These are phyloP conservation scores for Cardiosporidium cionae DNA, from an alignment of 169 alveolate species.

Conservation along the genomic window DNA sequence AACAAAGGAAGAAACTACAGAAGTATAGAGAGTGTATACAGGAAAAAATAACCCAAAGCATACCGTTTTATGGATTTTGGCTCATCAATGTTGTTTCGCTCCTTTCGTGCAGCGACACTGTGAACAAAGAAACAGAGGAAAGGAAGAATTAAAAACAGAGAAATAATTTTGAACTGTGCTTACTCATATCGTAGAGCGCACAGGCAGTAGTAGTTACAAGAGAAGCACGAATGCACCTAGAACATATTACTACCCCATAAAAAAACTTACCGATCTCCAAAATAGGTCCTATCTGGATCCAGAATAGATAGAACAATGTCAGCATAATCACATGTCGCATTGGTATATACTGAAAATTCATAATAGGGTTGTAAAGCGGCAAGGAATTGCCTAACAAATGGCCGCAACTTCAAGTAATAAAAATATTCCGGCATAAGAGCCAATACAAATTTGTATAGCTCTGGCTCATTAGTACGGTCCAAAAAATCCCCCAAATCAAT, in stretches of 20 bases:
- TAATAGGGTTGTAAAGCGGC: slow-evolving; percentile 69
- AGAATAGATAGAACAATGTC: slow-evolving; percentile 79
- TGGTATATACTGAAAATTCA: slow-evolving; percentile 77
- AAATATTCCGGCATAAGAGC: slow-evolving; percentile 61
- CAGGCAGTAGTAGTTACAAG: no score
- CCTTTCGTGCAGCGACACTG: not conserved
- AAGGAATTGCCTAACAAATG: slow-evolving; percentile 74
- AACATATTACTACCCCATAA: no score
- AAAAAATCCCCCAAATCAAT: slow-evolving; percentile 68
- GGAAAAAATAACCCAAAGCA: no score
- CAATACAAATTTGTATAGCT: slow-evolving; percentile 69
- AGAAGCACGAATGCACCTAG: no score
- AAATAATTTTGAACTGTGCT: no score
- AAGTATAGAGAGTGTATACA: no score
- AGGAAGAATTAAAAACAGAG: no score
- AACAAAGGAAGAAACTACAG: no score
- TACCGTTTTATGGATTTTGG: not conserved
- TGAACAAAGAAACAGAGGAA: no score
- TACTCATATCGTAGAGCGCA: no score
- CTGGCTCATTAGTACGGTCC: slow-evolving; percentile 76
- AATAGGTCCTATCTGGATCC: slow-evolving; percentile 76
- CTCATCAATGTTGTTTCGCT: not conserved
- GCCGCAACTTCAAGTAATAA: slow-evolving; percentile 78
- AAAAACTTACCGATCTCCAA: slow-evolving; percentile 68
- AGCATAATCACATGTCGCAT: slow-evolving; percentile 85